Evolutionary conservation across 2,329 filamentous ascomycete genomes (phyloP).

Genomic region (Neonectria neomacrospora): DNA sequence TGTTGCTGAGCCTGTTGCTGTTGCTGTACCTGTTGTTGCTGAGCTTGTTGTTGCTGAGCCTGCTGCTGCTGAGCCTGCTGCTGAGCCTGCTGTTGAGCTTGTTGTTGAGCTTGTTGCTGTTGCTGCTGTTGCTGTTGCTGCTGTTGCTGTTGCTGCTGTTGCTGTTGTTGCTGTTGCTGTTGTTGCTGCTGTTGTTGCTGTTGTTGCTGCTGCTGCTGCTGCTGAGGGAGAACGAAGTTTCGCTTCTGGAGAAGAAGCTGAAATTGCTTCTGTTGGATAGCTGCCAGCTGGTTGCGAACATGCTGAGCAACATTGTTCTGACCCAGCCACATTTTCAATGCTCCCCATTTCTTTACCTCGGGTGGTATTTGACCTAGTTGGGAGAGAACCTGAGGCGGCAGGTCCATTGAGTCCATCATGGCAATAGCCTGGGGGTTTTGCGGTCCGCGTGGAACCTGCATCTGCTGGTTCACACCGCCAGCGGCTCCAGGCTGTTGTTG

Average conservation of each 20-base stretch:
- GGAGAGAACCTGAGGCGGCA: slow-evolving; percentile 52
- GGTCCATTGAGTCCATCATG: slow-evolving; percentile 61
- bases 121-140: slow-evolving; percentile 34
- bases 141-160: slow-evolving; percentile 26
- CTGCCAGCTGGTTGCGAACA: slow-evolving; percentile 48
- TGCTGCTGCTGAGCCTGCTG: slow-evolving; percentile 37
- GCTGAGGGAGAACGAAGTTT: slow-evolving; percentile 44
- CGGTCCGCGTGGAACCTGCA: slow-evolving; percentile 43
- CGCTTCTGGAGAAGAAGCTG: slow-evolving; percentile 47
- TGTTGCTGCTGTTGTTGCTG: slow-evolving; percentile 20
- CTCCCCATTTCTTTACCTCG: slow-evolving; percentile 62
- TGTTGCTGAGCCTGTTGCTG: slow-evolving; percentile 36
- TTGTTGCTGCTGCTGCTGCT: slow-evolving; percentile 37
- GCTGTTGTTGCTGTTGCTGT: slow-evolving; percentile 38
- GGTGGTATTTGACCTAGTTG: slow-evolving; percentile 50
- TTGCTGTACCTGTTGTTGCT: slow-evolving; percentile 36
- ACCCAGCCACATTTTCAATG: slow-evolving; percentile 56
- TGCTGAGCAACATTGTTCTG: slow-evolving; percentile 51
- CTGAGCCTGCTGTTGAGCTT: slow-evolving; percentile 32
- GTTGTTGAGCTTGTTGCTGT: slow-evolving; percentile 29
- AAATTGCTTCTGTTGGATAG: slow-evolving; percentile 56
- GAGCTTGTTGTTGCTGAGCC: slow-evolving; percentile 26
- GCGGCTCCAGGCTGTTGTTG: slow-evolving; percentile 46
- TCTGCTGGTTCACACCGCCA: slow-evolving; percentile 44
- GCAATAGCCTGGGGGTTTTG: slow-evolving; percentile 50